Base-by-base conservation (phyloP, 306 rosid genomes). In the Echinosophora koreensis region DNA sequence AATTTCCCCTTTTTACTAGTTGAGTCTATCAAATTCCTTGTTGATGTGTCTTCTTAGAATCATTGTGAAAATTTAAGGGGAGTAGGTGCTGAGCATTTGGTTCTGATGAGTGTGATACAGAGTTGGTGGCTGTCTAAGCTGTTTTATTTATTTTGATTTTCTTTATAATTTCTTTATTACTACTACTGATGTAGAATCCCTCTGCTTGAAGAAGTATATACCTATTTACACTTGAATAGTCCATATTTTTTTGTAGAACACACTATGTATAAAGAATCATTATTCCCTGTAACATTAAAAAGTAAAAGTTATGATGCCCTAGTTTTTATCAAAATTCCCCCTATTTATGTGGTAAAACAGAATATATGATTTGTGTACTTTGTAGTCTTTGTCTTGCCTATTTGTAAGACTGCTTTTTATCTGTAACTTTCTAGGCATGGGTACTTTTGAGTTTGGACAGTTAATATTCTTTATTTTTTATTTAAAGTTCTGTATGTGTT, bases 381-480 rank as follows among this genome's bases (percentile, higher is more conserved):
- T 46, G 56, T 2, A 28, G 16, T 35, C 61, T 14, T n/a, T 60
- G 37, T 66, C 50, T 35, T 28, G 47, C n/a, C 12, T 35, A 61
- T 47, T 15, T 16, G 12, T 14, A 18, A 7, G 49, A 62, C 11
- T 15, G 57, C 22, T 6, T 34, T 60, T 8, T 74, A 15, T 35
- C 16, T 37, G 3, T 54, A 63, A 39, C 17, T 62, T 47, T 9
- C 39, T 66, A 14, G 55, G 41, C 57, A 47, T 13, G 41, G 11
- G 57, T n/a, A 27, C 47, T 22, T 44, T 12, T 13, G 49, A 27
- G 28, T 22, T 44, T 12, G 22, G 49, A 62, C n/a, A 47, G 32
- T 34, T 57, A 74, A 8, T 14, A 57, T 60, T 44, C 59, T 68
- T 46, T 9, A 59, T 42, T 16, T 0, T 47, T 77, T 57, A 30